Base-by-base conservation (phyloP, 2,329 filamentous ascomycete species). In the Penicillium sp. region DNA sequence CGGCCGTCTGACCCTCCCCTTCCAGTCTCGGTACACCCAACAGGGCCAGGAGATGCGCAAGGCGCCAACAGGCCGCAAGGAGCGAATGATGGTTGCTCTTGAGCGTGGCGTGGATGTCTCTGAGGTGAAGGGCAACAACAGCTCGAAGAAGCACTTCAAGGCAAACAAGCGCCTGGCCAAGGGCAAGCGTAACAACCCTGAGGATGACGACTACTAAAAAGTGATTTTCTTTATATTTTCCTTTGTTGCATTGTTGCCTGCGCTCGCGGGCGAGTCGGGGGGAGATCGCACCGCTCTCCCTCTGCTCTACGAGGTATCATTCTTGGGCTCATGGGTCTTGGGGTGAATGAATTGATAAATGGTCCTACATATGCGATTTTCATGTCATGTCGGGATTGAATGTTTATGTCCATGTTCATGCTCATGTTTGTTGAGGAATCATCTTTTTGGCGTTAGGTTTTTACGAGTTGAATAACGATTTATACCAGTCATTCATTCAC, bases 21-120 rank as follows among this genome's bases (percentile, higher is more conserved):
- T 97, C 79, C 93, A 88, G 75, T 86, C 94, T 78, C 90, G 94
- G 77, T 96, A 97, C 76, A 87, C 87, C 3, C 84, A 94, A 75
- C 91, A 96, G 70, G 92, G 91, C 5, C 75, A 78, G 59, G 76
- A 82, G 29, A 96, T 90, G 77, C 81, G 81, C 17, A 96, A 91
- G 78, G 81, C 89, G 61, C 77, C 97, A 47, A 91, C 85, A 19
- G 93, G 93, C 0, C 83, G 94, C 60, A 99, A 99, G 76, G 84
- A 91, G 50, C 86, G 68, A 69, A 82, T 88, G 39, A 85, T 97
- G 80, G 80, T 90, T 50, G 93, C 93, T 12, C 71, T 97, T 61
- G 91, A 97, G 78, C 90, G 88, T 59, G 90, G 91, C 15, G 74
- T 97, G 36, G 92, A 97, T 69, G 88, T 90, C 0, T 88, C 87